phyloP scores from a whole-genome alignment of 352 stramenopile genomes.

The Phytophthora ramorum region DNA sequence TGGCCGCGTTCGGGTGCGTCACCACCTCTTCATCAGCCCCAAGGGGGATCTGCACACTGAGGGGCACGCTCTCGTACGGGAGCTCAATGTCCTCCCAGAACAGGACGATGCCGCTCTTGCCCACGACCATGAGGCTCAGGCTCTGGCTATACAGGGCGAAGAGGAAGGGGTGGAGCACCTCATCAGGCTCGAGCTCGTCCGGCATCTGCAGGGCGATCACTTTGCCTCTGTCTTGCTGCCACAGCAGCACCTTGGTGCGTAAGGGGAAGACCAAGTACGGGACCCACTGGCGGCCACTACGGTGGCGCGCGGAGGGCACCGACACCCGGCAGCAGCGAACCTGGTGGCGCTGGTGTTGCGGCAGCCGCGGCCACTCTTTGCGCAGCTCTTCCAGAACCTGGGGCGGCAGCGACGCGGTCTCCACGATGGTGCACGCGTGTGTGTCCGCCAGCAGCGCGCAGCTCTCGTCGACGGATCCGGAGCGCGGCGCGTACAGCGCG shows the following conservation, averaged over 20 bases:
- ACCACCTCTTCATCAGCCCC: conserved; percentile 54
- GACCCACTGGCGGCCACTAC: conserved; percentile 58
- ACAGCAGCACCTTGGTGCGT: conserved; percentile 69
- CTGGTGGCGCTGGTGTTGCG: conserved; percentile 14
- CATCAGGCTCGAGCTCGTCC: conserved; percentile 56
- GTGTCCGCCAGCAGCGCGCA: conserved; percentile 57
- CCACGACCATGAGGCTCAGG: conserved; percentile 76
- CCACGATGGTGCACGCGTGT: conserved; percentile 58
- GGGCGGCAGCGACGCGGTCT: conserved; percentile 48
- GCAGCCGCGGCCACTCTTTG: conserved; percentile 41
- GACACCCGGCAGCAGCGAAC: conserved; percentile 48
- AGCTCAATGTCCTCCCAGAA: conserved; percentile 87
- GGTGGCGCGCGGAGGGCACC: conserved; percentile 51
- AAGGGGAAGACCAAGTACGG: conserved; percentile 67
- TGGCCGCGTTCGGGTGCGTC: conserved; percentile 52
- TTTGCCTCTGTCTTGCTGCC: conserved; percentile 59
- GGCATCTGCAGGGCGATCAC: conserved; percentile 61
- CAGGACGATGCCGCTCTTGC: conserved; percentile 67
- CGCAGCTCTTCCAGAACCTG: conserved; percentile 57
- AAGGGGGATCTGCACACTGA: conserved; percentile 83
- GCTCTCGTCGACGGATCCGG: conserved; percentile 23
- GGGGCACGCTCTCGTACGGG: conserved; percentile 75
- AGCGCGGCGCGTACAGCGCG: conserved; percentile 22
- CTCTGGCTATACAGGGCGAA: conserved; percentile 69
- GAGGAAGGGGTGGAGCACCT: conserved; percentile 69